phyloP scores from a whole-genome alignment of 257 asterid species.

The Mitragyna speciosa region DNA sequence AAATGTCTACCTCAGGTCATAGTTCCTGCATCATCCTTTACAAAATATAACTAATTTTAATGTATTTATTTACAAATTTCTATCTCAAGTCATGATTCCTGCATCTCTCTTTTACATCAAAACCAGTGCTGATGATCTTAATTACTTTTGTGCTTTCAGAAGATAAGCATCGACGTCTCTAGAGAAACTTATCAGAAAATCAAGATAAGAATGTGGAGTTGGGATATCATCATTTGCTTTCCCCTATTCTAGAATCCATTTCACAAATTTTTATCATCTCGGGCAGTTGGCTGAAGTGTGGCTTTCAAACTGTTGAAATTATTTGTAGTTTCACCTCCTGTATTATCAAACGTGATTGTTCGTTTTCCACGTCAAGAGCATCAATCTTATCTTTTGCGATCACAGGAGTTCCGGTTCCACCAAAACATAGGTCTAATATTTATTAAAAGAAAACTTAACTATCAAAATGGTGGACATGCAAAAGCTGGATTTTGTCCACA shows the following conservation, averaged over 20 bases:
- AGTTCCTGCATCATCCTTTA: too few relatives aligned
- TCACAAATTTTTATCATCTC: background rate
- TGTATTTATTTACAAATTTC: too few relatives aligned
- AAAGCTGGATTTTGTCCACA: conserved; percentile 19
- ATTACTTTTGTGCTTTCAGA: conserved; percentile 22
- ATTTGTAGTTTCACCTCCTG: conserved; percentile 55
- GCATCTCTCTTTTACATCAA: too few relatives aligned
- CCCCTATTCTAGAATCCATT: too few relatives aligned
- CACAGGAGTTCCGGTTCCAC: conserved; percentile 37
- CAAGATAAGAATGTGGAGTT: conserved; percentile 45
- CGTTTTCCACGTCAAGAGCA: conserved; percentile 43
- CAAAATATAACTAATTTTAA: too few relatives aligned
- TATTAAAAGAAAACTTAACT: too few relatives aligned
- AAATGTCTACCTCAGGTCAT: too few relatives aligned
- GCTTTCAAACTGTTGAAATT: conserved; percentile 52
- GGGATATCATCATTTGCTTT: too few relatives aligned
- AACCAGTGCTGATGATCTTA: background rate
- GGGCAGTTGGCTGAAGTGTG: conserved; percentile 34
- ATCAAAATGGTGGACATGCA: background rate
- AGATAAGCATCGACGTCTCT: conserved; percentile 54
- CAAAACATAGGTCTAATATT: too few relatives aligned
- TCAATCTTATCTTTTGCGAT: conserved; percentile 55
- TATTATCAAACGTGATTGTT: conserved; percentile 44
- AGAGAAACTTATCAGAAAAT: conserved; percentile 35
- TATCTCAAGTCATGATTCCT: too few relatives aligned